Base-by-base conservation (phyloP, 2,329 filamentous ascomycete species). In the Gaeumannomyces tritici region DNA sequence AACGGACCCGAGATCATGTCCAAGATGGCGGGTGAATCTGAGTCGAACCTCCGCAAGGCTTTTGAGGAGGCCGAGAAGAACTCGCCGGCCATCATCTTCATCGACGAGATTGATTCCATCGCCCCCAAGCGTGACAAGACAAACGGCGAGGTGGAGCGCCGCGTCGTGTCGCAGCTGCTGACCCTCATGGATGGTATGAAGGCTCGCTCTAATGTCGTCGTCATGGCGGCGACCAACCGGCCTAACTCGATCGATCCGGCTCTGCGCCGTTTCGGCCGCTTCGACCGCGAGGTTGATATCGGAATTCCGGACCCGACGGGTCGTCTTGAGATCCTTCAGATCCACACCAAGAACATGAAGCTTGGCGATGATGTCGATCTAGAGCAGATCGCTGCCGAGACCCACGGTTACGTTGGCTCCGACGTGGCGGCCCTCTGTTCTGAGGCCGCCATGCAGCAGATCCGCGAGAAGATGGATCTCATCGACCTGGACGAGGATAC, bases 261-360 rank as follows among this genome's bases (percentile, higher is more conserved):
- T 64, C 89, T 99, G 63, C 91, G 93, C 79, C 93, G 95, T 77
- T 98, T 96, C 79, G 95, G 95, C 67, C 95, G 95, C 78, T 98
- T 99, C 81, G 95, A 99, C 76, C 95, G 95, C 76, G 95, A 98
- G 78, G 93, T 99, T 67, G 95, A 99, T 73, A 97, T 99, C 73
- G 93, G 93, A 72, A 96, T 98, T 69, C 95, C 95, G 62, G 95
- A 98, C 80, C 95, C 95, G 61, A 98, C 93, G 70, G 95, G 95
- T 67, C 95, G 95, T 84, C 89, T 99, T 51, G 95, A 99, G 84
- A 98, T 99, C 73, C 88, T 99, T 65, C 91, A 96, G 78, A 99
- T 99, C 69, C 95, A 99, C 85, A 99, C 95, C 77, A 99, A 99
- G 89, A 99, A 99, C 86, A 99, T 99, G 95, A 99, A 99, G 84